Evolutionary conservation across 495 filamentous ascomycete species (phyloP), one percentile per base, ranked within the genome.

Genomic region (Penicillium ochrochloron): DNA sequence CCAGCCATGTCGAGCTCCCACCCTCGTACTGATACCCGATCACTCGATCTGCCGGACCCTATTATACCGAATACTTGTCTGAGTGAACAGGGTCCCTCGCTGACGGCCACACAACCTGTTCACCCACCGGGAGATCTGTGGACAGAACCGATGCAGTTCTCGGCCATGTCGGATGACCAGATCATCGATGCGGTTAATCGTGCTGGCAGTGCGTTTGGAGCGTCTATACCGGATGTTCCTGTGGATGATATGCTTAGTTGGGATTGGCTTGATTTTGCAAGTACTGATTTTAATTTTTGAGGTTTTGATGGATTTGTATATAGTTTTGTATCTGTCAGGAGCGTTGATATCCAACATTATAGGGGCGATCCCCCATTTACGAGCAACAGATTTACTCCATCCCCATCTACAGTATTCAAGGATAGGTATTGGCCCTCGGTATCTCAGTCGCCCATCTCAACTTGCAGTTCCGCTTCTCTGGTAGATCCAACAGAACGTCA

Each of bases 141-240:
- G 83, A 69, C 77, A 0, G 84, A 88, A 64, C 80, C 85, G 6
- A 70, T 90, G 41, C 86, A 86, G 54, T 89, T 90, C 70, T 89
- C 86, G 11, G 80, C 85, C 37, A 90, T 90, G 87, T 89, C 86
- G 6, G 86, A 88, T 57, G 77, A 86, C 60, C 86, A 90, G 67
- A 86, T 89, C 34, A 78, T 84, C 7, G 84, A 89, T 67, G 86
- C 86, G 17, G 82, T 90, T 46, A 86, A 86, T 69, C 78, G 82
- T 51, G 83, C 84, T 7, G 84, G 80, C 11, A 83, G 83, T 29
- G 82, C 84, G 23, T 85, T 88, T 64, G 84, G 84, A 25, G 76
- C 78, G 3, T 81, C 73, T 6, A 77, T 85, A 55, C 81, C 83
- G 11, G 82, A 84, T 66, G 72, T 85, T 21, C 80, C 84, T 0